These are phyloP conservation scores for Mrakia gelida DNA, from an alignment of 768 basidiomycete species.

Conservation along the genomic window DNA sequence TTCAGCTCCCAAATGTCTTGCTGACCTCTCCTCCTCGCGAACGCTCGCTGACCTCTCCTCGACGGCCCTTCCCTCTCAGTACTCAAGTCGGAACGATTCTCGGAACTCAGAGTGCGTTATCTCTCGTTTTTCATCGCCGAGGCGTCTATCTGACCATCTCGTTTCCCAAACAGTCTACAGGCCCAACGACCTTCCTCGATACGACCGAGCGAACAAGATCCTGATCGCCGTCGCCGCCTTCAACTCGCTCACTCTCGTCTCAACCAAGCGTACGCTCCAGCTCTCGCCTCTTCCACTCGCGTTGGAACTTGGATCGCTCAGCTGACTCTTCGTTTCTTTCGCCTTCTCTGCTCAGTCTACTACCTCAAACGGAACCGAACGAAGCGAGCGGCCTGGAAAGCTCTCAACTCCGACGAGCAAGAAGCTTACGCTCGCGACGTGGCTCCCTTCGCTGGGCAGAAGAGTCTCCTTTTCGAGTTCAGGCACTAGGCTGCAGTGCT, in stretches of 20 bases:
- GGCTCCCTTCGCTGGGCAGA: neutral
- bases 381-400: neutral
- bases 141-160: neutral
- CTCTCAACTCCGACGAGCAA: neutral
- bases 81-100: too few species aligned
- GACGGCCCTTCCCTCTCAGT: too few species aligned
- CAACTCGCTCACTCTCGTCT: neutral
- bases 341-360: neutral
- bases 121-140: too few species aligned
- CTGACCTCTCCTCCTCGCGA: too few species aligned
- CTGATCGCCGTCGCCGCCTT: neutral
- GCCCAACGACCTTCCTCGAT: conserved; percentile 46
- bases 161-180: conserved; percentile 49
- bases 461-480: neutral
- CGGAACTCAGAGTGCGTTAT: too few species aligned
- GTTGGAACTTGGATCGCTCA: too few species aligned
- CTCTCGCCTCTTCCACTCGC: too few species aligned
- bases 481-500: neutral
- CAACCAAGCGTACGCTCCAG: neutral
- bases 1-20: too few species aligned
- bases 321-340: neutral
- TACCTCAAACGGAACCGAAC: neutral
- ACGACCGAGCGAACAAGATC: neutral
- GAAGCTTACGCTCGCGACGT: conserved; percentile 6
- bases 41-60: too few species aligned